Evolutionary conservation across 139 green algal genomes (phyloP).

Genomic region (Coelastrella sp.): DNA sequence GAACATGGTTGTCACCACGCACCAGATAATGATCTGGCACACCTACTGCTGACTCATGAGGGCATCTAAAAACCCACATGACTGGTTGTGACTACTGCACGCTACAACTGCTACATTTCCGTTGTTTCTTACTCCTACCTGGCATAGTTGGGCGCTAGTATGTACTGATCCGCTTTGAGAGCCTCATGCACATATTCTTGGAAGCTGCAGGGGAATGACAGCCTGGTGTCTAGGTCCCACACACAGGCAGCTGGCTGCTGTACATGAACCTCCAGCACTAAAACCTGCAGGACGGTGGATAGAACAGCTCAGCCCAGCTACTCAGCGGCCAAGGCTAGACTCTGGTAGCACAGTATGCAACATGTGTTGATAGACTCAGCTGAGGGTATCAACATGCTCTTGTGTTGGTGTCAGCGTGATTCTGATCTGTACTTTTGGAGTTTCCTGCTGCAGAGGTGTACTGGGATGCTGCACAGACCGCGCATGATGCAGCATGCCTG

Average conservation of each 20-base stretch:
- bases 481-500: no score
- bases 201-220: constrained; percentile 60
- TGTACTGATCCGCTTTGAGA: neutral
- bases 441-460: neutral
- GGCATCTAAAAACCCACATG: no score
- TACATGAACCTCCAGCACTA: neutral
- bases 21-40: no score
- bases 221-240: constrained; percentile 61
- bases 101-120: neutral
- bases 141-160: constrained; percentile 20
- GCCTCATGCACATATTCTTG: constrained; percentile 28
- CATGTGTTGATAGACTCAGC: neutral
- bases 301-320: neutral
- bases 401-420: no score
- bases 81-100: neutral
- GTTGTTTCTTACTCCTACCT: neutral
- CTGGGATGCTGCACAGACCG: neutral
- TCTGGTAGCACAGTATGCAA: neutral
- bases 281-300: neutral
- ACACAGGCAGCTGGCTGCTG: constrained; percentile 19
- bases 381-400: no score
- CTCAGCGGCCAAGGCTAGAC: neutral
- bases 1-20: no score
- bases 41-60: no score
- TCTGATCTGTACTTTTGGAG: no score